Conservation (phyloP, 2,329 filamentous ascomycete species). For the Amesomyces nigricolor region DNA sequence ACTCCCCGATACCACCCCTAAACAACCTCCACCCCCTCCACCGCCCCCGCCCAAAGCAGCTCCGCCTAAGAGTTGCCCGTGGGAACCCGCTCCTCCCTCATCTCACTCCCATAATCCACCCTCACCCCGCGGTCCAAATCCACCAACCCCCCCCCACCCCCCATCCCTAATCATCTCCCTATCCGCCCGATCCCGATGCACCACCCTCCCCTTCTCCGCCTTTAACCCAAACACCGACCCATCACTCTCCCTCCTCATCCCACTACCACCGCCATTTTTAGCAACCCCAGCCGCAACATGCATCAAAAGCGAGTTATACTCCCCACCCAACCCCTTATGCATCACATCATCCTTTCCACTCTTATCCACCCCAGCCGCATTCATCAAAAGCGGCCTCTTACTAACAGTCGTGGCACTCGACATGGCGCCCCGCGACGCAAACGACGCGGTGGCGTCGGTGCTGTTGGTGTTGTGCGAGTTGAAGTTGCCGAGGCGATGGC, state of each 20-base stretch:
- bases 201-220: not conserved
- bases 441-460: not conserved
- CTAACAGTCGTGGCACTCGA: not conserved
- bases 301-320: not conserved
- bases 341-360: not conserved
- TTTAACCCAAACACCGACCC: not conserved
- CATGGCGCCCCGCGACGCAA: not conserved
- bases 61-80: constrained; percentile 11
- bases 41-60: not conserved
- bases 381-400: constrained; percentile 11
- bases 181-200: constrained; percentile 17
- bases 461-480: not conserved
- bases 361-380: not conserved
- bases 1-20: not conserved
- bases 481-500: not conserved
- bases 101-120: constrained; percentile 13
- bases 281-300: not conserved
- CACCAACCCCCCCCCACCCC: not conserved
- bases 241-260: not conserved
- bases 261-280: too few relatives aligned
- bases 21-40: not conserved
- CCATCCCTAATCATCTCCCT: constrained; percentile 25
- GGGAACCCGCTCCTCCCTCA: constrained; percentile 12
- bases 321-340: not conserved
- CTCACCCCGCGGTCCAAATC: constrained; percentile 8